Evolutionary conservation across 352 stramenopile species (phyloP).

Genomic region (Pythium aquatile): DNA sequence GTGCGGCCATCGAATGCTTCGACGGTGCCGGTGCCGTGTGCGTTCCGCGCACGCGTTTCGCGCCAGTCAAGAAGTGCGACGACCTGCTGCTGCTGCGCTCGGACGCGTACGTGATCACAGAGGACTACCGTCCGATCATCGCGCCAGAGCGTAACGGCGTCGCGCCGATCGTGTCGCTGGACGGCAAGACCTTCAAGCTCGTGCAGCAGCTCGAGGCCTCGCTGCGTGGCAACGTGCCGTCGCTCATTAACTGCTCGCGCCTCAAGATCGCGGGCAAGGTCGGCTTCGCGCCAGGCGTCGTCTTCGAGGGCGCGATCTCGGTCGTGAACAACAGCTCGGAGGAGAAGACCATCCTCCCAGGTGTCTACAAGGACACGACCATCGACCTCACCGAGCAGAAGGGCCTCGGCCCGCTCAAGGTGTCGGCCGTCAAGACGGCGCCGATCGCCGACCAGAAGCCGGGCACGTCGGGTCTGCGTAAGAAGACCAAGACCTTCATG

Average conservation of each 20-base stretch:
- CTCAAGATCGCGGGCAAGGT: conserved; percentile 96
- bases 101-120: conserved; percentile 97
- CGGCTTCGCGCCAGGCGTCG: conserved; percentile 88
- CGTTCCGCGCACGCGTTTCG: conserved; percentile 86
- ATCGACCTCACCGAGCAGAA: conserved; percentile 94
- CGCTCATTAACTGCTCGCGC: conserved; percentile 93
- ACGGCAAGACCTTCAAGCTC: conserved; percentile 98
- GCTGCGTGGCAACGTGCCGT: conserved; percentile 92
- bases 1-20: conserved; percentile 87
- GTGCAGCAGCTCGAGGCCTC: conserved; percentile 96
- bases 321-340: conserved; percentile 96
- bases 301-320: conserved; percentile 92
- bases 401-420: conserved; percentile 91
- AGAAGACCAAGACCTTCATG: conserved; percentile 99
- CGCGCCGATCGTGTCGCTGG: conserved; percentile 94
- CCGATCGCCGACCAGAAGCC: conserved; percentile 96
- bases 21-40: conserved; percentile 84
- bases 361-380: conserved; percentile 93
- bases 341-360: conserved; percentile 93
- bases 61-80: conserved; percentile 89
- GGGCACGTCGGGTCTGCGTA: conserved; percentile 97
- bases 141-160: conserved; percentile 92
- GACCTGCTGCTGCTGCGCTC: conserved; percentile 92
- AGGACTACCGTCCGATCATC: conserved; percentile 94
- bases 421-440: conserved; percentile 77